A percentile compares a stretch with the other conserved stretches of the same genome.
Evolutionary conservation across 83 land plant species (phyloP).

Genomic region (Picea abies): DNA sequence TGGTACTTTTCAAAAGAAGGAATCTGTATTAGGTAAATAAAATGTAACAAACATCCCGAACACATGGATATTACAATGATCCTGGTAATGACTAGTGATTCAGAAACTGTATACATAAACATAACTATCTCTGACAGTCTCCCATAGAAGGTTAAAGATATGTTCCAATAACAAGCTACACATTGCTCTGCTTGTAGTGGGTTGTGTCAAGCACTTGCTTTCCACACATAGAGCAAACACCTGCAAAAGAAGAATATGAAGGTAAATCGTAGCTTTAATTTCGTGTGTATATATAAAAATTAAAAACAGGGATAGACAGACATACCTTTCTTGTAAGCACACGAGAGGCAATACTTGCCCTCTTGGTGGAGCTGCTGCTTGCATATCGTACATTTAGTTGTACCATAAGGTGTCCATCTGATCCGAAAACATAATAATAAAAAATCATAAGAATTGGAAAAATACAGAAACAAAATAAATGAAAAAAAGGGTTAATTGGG

Average conservation of each 20-base stretch:
- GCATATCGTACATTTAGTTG: constrained; percentile 88
- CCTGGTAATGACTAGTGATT: neutral
- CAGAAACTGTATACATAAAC: neutral
- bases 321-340: constrained; percentile 80
- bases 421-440: neutral
- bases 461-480: constrained; percentile 2
- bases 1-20: neutral
- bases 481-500: neutral
- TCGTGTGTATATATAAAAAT: neutral
- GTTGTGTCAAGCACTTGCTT: constrained; percentile 97
- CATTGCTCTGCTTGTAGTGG: constrained; percentile 95
- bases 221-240: constrained; percentile 99
- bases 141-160: neutral
- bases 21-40: neutral
- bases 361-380: constrained; percentile 96
- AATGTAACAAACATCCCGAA: neutral
- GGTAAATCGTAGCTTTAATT: neutral
- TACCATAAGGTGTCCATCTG: constrained; percentile 93
- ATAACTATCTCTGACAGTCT: neutral
- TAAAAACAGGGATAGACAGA: neutral
- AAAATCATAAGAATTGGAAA: constrained; percentile 3
- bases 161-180: constrained; percentile 24
- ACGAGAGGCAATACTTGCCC: constrained; percentile 90
- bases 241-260: constrained; percentile 41
- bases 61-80: neutral